Conservation (phyloP, 805 yeast species). For the Metschnikowia kofuensis region DNA sequence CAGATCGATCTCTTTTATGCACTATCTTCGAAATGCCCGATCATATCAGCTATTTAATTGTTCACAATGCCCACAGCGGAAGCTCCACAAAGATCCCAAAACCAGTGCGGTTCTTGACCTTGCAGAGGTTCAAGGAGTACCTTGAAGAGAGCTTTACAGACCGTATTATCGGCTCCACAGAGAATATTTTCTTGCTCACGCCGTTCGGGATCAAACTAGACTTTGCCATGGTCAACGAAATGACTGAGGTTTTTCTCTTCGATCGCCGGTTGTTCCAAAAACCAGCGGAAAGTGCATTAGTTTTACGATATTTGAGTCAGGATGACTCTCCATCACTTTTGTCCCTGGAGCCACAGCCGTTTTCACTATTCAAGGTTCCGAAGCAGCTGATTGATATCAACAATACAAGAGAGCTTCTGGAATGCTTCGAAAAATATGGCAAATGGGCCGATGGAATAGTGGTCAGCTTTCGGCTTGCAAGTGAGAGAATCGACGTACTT, state of each 20-base stretch:
- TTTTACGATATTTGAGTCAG: conserved; percentile 10
- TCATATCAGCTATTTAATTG: conserved; percentile 16
- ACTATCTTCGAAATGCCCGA: neutral
- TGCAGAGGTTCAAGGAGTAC: conserved; percentile 29
- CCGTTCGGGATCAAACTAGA: conserved; percentile 65
- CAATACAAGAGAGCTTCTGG: conserved; percentile 1
- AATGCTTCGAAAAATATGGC: conserved; percentile 35
- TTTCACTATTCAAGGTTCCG: neutral
- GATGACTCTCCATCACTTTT: neutral
- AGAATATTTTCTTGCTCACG: conserved; percentile 50
- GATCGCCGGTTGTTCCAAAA: conserved; percentile 57
- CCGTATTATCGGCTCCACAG: conserved; percentile 21
- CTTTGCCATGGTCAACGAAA: conserved; percentile 48
- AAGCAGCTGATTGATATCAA: too few species aligned
- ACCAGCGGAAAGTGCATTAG: conserved; percentile 10
- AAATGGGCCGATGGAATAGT: conserved; percentile 51
- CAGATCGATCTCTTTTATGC: too few species aligned
- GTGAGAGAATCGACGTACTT: conserved; percentile 26
- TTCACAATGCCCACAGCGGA: conserved; percentile 42
- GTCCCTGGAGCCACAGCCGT: conserved; percentile 1
- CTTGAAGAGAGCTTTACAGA: conserved; percentile 27
- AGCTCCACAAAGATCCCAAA: conserved; percentile 31
- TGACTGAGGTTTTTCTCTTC: conserved; percentile 56
- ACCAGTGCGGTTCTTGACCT: conserved; percentile 39
- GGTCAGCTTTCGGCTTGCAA: conserved; percentile 36